Conservation (phyloP, 2,329 filamentous ascomycete genomes). For the Curvularia hawaiiensis region DNA sequence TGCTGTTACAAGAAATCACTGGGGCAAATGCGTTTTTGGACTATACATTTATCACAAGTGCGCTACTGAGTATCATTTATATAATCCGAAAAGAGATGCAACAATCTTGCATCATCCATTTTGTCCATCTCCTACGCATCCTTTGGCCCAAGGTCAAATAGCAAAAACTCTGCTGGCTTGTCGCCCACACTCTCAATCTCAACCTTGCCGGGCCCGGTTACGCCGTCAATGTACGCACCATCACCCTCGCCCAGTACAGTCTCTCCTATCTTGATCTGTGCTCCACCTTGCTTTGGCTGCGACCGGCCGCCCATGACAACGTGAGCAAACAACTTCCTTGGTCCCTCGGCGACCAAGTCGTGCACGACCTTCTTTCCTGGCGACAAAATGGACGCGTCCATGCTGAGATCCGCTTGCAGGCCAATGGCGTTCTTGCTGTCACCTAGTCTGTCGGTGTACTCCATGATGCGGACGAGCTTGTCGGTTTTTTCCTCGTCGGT, state of each 20-base stretch:
- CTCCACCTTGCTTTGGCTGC: slow-evolving; percentile 69
- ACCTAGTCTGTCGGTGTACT: slow-evolving; percentile 66
- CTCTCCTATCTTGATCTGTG: slow-evolving; percentile 72
- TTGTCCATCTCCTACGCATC: slow-evolving; percentile 17
- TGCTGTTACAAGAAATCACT: background rate
- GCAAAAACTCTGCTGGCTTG: slow-evolving; percentile 53
- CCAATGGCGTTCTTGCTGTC: slow-evolving; percentile 76
- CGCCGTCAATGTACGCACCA: slow-evolving; percentile 72
- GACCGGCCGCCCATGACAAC: slow-evolving; percentile 67
- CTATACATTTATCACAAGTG: background rate
- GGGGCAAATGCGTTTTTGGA: background rate
- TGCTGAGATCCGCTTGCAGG: slow-evolving; percentile 82
- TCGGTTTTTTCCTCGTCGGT: slow-evolving; percentile 73
- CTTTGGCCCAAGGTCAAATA: slow-evolving; percentile 55
- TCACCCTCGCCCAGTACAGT: slow-evolving; percentile 76
- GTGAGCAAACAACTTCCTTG: slow-evolving; percentile 78
- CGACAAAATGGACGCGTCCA: slow-evolving; percentile 76
- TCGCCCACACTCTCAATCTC: slow-evolving; percentile 55
- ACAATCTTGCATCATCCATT: background rate
- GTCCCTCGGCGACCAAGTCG: slow-evolving; percentile 68
- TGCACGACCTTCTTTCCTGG: slow-evolving; percentile 72
- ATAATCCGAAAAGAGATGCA: background rate
- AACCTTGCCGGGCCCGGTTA: slow-evolving; percentile 51
- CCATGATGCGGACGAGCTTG: slow-evolving; percentile 75
- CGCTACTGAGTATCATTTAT: background rate